Base-by-base conservation (phyloP, 2,329 filamentous ascomycete genomes). In the Trichophyton verrucosum region DNA sequence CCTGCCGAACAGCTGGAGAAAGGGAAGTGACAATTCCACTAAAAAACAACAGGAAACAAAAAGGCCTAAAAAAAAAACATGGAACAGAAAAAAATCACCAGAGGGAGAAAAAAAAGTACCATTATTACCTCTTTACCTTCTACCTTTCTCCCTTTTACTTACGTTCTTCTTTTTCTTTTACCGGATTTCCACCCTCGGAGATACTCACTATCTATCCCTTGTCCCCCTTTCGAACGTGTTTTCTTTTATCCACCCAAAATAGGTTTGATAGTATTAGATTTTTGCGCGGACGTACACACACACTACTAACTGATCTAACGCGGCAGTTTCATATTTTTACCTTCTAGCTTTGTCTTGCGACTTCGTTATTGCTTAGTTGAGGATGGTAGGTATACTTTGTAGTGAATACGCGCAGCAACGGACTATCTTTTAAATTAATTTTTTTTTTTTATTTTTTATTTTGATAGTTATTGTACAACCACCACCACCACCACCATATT, bases 261-360 rank as follows among this genome's bases (percentile, higher is more conserved):
- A 53, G 49, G 49, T 53, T 53, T 53, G 49, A 53, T 53, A 53
- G 49, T 53, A 53, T 53, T 53, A 53, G 49, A 53, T 53, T 53
- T 30, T 53, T 53, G 24, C 49, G 49, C 49, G 49, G 11, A 53
- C 49, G 49, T 53, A 30, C 49, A 53, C 49, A 53, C 49, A 33
- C 49, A n/a, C 6, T n/a, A 53, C 20, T 38, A 2, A 53, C 49
- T 27, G 49, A 30, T 24, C 24, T 24, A 53, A 53, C 49, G 49
- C 49, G 49, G 49, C 27, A 53, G 27, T 33, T 53, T 53, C 49
- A 53, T 24, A 53, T 30, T 53, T 24, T 24, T 47, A 24, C 44
- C 20, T 47, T 20, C 20, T 47, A 17, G 9, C n/a, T 47, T 20
- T 47, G 44, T 17, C 49, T 30, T 33, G 33, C 22, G 11, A 33